phyloP scores from a whole-genome alignment of 2,329 filamentous ascomycete species.

The Colletotrichum neosansevieriae region DNA sequence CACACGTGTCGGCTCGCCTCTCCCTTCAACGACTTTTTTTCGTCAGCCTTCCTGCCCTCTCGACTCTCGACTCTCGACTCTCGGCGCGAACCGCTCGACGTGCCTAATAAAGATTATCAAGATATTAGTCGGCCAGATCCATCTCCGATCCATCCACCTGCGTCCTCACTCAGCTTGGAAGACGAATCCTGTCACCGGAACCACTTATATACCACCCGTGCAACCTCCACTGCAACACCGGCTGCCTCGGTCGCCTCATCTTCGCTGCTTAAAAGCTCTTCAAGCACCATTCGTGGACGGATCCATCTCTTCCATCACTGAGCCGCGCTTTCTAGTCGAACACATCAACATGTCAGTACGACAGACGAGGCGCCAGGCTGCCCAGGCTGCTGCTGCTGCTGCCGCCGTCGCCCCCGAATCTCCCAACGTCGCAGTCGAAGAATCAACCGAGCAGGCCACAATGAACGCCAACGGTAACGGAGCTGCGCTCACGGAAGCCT shows the following conservation, averaged over 20 bases:
- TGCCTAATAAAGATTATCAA: slow-evolving; percentile 1
- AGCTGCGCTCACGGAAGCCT: slow-evolving; percentile 49
- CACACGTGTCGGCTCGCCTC: slow-evolving; percentile 2
- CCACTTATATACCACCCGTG: slow-evolving; percentile 39
- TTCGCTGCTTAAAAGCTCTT: slow-evolving; percentile 35
- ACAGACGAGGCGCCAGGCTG: slow-evolving; percentile 54
- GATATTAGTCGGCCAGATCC: slow-evolving; percentile 2
- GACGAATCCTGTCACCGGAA: slow-evolving; percentile 25
- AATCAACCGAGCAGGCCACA: slow-evolving; percentile 36
- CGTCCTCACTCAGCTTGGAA: slow-evolving; percentile 7
- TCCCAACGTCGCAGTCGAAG: slow-evolving; percentile 15
- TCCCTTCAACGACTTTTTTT: neutral
- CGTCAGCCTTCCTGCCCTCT: neutral
- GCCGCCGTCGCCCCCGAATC: slow-evolving; percentile 22
- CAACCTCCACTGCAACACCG: slow-evolving; percentile 39
- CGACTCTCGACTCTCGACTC: neutral
- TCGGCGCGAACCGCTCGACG: neutral
- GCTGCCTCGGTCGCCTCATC: slow-evolving; percentile 34
- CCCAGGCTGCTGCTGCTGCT: slow-evolving; percentile 47
- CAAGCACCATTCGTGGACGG: slow-evolving; percentile 21
- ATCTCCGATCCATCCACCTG: slow-evolving; percentile 11
- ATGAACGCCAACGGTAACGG: slow-evolving; percentile 62
- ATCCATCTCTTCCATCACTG: slow-evolving; percentile 7
- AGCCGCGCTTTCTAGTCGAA: slow-evolving; percentile 1
- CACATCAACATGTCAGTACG: slow-evolving; percentile 52